Percentiles rank a stretch among this genome's conserved stretches.
These are phyloP conservation scores for Mucor plumbeus DNA, from an alignment of 371 early-diverging fungal genomes.

Conservation along the genomic window DNA sequence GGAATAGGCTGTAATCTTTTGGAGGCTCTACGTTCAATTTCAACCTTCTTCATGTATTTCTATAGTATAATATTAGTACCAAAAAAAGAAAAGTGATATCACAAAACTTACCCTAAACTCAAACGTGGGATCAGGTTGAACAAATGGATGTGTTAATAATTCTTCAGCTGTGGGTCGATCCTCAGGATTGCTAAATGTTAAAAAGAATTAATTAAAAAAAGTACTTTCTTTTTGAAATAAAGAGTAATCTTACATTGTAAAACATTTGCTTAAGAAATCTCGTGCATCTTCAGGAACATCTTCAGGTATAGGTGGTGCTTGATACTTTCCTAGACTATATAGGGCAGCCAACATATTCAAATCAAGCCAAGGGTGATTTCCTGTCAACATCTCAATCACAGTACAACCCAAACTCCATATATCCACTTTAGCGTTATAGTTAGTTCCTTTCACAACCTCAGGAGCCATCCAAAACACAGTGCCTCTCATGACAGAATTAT, in stretches of 20 bases:
- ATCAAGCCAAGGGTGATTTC: constrained; percentile 89
- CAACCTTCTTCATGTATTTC: constrained; percentile 37
- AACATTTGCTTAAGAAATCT: constrained; percentile 80
- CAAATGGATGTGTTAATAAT: constrained; percentile 62
- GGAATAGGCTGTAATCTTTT: constrained; percentile 19
- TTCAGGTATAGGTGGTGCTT: constrained; percentile 82
- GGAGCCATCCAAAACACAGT: constrained; percentile 95
- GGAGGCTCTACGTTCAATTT: constrained; percentile 35
- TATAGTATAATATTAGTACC: constrained; percentile 4
- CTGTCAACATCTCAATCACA: constrained; percentile 96
- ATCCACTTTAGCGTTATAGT: constrained; percentile 80
- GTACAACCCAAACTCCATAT: constrained; percentile 91
- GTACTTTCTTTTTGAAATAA: neutral
- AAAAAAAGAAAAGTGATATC: neutral
- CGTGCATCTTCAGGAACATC: constrained; percentile 68
- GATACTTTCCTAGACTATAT: constrained; percentile 81
- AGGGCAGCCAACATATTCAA: constrained; percentile 88
- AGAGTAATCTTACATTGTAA: constrained; percentile 63
- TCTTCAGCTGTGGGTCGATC: constrained; percentile 71
- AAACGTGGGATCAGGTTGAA: constrained; percentile 56
- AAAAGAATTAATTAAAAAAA: neutral
- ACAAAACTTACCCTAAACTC: constrained; percentile 55
- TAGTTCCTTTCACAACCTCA: constrained; percentile 84
- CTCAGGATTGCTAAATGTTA: constrained; percentile 57
- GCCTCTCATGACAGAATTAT: constrained; percentile 54